phyloP scores from a whole-genome alignment of 2,329 filamentous ascomycete species.

The Fusarium setosum region DNA sequence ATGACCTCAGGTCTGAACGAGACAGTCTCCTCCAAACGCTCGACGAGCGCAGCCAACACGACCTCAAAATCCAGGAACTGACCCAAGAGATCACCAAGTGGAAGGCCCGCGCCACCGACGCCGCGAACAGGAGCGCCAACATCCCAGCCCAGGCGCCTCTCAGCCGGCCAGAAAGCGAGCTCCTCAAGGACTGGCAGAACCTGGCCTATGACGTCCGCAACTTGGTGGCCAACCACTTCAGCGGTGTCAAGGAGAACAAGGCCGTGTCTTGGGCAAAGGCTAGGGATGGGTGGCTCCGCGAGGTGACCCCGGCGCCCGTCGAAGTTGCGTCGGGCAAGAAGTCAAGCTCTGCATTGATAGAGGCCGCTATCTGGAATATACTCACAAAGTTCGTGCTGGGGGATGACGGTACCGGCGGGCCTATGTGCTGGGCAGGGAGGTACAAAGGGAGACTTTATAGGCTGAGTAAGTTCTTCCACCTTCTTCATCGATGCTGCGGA shows the following conservation, averaged over 20 bases:
- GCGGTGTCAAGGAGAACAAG: neutral
- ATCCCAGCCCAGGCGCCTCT: no score
- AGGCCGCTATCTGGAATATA: neutral
- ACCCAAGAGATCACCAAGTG: no score
- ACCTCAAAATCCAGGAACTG: no score
- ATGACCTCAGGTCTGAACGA: no score
- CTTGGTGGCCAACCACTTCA: neutral
- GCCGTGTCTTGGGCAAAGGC: neutral
- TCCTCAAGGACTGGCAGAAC: conserved; percentile 1
- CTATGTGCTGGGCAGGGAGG: conserved; percentile 7
- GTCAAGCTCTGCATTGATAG: neutral
- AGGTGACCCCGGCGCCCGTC: neutral
- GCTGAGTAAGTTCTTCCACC: neutral
- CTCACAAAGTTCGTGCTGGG: neutral
- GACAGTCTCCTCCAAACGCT: no score
- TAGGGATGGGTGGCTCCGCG: neutral
- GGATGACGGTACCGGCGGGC: neutral
- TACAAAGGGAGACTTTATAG: neutral
- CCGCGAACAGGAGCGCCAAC: no score
- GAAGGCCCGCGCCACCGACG: no score
- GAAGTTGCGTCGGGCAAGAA: neutral
- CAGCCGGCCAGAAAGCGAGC: conserved; percentile 7
- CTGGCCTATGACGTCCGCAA: neutral
- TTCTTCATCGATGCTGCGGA: no score
- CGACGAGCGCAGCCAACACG: no score